These are phyloP conservation scores for Trichocladium uniseriatum DNA, from an alignment of 495 filamentous ascomycete species.

Conservation along the genomic window DNA sequence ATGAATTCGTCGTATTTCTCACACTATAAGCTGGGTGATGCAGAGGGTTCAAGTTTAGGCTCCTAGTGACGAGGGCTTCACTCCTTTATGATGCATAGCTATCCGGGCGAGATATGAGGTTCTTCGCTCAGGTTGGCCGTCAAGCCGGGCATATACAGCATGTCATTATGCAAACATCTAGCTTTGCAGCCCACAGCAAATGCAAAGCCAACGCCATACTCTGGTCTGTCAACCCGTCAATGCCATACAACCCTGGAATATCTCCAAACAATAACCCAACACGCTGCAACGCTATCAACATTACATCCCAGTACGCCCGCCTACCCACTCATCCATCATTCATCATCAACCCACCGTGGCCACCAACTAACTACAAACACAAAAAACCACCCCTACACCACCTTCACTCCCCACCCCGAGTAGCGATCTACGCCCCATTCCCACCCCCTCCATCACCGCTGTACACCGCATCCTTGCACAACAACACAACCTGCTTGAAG, in stretches of 20 bases:
- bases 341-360: not conserved
- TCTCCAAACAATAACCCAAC: constrained; percentile 5
- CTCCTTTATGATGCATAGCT: no score
- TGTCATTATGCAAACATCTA: not conserved
- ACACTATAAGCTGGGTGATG: no score
- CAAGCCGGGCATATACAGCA: no score
- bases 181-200: not conserved
- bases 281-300: not conserved
- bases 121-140: no score
- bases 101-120: no score
- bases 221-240: not conserved
- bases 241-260: not conserved
- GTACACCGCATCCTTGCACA: constrained; percentile 73
- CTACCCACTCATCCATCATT: not conserved
- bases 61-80: no score
- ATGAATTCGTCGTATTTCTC: no score
- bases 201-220: not conserved
- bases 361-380: no score
- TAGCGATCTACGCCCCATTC: constrained; percentile 4
- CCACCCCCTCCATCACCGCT: constrained; percentile 32
- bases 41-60: no score
- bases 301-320: not conserved
- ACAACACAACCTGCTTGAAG: constrained; percentile 82
- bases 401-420: not conserved
- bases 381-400: not conserved